These are phyloP conservation scores for Fraxinus latifolia DNA, from an alignment of 305 asterid genomes.

Conservation along the genomic window DNA sequence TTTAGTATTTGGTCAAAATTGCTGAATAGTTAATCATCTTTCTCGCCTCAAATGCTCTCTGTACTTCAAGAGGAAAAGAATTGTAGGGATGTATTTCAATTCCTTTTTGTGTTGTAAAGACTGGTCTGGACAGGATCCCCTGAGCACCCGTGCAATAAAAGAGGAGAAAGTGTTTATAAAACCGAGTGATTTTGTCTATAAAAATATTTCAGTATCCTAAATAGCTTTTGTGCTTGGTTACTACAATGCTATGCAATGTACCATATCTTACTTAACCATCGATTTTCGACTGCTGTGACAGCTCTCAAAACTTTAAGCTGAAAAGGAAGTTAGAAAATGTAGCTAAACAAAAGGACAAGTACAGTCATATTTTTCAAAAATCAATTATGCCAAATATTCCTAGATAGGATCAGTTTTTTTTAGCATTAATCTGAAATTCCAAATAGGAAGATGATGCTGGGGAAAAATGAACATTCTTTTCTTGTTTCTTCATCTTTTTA, in stretches of 20 bases:
- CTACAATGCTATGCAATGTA: neutral
- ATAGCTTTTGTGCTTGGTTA: conserved; percentile 2
- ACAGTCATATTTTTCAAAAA: conserved; percentile 6
- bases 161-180: neutral
- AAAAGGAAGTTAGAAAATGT: neutral
- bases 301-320: neutral
- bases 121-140: neutral
- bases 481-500: neutral
- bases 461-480: neutral
- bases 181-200: neutral
- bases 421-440: conserved; percentile 9
- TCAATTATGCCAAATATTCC: neutral
- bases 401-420: neutral
- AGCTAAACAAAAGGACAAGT: conserved; percentile 9
- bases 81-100: conserved; percentile 8
- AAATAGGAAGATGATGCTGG: neutral
- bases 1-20: neutral
- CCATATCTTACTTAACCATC: neutral
- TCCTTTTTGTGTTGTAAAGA: neutral
- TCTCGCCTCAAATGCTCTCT: neutral
- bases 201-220: neutral
- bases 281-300: neutral
- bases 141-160: neutral
- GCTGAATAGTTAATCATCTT: neutral
- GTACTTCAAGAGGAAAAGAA: conserved; percentile 2